Percentiles rank a stretch among this genome's conserved stretches.
These are phyloP conservation scores for Pseudopithomyces chartarum DNA, from an alignment of 2,329 filamentous ascomycete species.

Conservation along the genomic window DNA sequence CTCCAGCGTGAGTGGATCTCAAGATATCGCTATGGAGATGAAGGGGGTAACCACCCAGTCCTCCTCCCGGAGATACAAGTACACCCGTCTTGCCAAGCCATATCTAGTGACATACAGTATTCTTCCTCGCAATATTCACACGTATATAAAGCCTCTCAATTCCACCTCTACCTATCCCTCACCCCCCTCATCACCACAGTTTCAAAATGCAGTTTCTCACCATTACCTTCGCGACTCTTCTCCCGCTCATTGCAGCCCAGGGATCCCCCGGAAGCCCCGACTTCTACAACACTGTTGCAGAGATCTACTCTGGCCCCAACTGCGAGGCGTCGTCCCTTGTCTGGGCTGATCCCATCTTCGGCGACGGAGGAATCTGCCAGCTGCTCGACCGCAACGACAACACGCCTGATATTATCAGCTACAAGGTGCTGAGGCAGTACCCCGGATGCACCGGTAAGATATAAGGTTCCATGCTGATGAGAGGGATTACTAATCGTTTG, in stretches of 20 bases:
- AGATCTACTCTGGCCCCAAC: constrained; percentile 14
- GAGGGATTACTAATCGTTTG: neutral
- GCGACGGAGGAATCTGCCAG: constrained; percentile 15
- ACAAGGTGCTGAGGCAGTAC: constrained; percentile 11
- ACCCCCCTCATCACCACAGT: neutral
- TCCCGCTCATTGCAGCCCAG: constrained; percentile 9
- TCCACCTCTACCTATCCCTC: neutral
- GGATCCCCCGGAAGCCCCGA: constrained; percentile 8
- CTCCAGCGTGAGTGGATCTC: no score
- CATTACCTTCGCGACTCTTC: neutral
- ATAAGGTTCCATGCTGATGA: neutral
- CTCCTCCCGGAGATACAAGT: no score
- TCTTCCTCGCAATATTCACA: no score
- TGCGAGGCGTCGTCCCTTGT: constrained; percentile 9
- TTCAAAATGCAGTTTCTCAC: neutral
- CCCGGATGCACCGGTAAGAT: constrained; percentile 13
- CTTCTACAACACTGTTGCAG: constrained; percentile 21
- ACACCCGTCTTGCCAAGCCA: no score
- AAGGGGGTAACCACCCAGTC: no score
- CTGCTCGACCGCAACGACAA: constrained; percentile 17
- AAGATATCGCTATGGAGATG: no score
- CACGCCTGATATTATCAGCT: constrained; percentile 19
- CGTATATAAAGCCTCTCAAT: neutral
- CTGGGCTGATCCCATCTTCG: constrained; percentile 18
- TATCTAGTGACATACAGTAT: no score